A percentile compares a stretch with the other conserved stretches of the same genome.
These are phyloP conservation scores for Penicillium thymicola DNA, from an alignment of 2,329 filamentous ascomycete genomes.

Conservation along the genomic window DNA sequence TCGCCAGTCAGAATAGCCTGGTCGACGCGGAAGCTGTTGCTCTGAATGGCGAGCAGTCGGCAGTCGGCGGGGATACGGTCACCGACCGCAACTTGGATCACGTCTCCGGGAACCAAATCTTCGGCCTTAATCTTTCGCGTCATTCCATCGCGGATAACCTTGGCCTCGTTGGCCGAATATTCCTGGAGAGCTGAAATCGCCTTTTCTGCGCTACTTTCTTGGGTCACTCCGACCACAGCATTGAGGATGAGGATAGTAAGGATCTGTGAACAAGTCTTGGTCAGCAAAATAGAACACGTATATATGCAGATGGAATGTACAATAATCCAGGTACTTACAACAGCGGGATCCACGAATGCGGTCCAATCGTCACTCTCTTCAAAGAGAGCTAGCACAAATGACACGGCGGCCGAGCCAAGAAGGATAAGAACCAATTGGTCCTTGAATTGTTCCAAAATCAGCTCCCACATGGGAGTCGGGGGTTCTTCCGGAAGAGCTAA, in stretches of 20 bases:
- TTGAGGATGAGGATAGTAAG: conserved; percentile 96
- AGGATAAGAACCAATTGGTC: conserved; percentile 96
- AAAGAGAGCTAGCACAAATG: conserved; percentile 87
- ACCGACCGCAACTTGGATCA: conserved; percentile 82
- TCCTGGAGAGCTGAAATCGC: conserved; percentile 97
- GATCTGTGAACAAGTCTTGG: conserved; percentile 57
- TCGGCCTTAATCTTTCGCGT: conserved; percentile 88
- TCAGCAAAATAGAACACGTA: conserved; percentile 17
- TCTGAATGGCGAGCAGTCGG: conserved; percentile 82
- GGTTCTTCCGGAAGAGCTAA: conserved; percentile 80
- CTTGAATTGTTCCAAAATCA: conserved; percentile 98
- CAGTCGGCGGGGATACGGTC: conserved; percentile 95
- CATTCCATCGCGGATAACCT: conserved; percentile 80
- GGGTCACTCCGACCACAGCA: conserved; percentile 93
- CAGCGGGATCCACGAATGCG: conserved; percentile 91
- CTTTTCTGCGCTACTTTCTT: conserved; percentile 98
- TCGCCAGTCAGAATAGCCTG: conserved; percentile 97
- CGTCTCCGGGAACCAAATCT: conserved; percentile 90
- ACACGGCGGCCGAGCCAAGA: conserved; percentile 86
- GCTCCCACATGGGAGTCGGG: conserved; percentile 91
- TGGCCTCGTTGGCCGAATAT: conserved; percentile 98
- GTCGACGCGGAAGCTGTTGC: conserved; percentile 95
- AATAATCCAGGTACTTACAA: conserved; percentile 61
- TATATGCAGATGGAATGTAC: background rate
- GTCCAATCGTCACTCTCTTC: conserved; percentile 94